These are phyloP conservation scores for Thoreauomyces humboldtii DNA, from an alignment of 192 early-diverging fungal genomes.

Conservation along the genomic window DNA sequence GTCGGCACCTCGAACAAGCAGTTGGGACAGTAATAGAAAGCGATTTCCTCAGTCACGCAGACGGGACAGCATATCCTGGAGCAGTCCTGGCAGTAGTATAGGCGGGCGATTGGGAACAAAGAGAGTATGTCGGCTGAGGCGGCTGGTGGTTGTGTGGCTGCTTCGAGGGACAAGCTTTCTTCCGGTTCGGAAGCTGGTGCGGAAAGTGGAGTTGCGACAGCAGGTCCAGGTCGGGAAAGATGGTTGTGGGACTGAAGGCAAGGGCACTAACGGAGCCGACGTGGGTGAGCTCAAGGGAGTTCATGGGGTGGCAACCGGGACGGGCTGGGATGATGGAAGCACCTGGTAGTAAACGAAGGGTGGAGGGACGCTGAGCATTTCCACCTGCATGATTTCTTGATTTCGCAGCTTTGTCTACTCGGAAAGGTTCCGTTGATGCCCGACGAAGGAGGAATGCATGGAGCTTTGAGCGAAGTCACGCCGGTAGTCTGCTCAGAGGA, in stretches of 20 bases:
- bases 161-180: neutral
- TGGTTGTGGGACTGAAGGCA: too few relatives aligned
- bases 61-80: conserved; percentile 73
- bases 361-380: conserved; percentile 4
- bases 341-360: conserved; percentile 24
- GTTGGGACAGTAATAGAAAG: conserved; percentile 91
- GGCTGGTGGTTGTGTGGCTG: neutral
- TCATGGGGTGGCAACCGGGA: neutral
- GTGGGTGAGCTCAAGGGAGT: neutral
- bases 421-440: too few relatives aligned
- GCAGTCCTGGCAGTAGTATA: conserved; percentile 92
- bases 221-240: neutral
- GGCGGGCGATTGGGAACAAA: conserved; percentile 29
- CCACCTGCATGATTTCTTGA: too few relatives aligned
- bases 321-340: neutral
- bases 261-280: conserved; percentile 8
- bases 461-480: too few relatives aligned
- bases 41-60: conserved; percentile 82
- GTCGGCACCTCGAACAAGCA: conserved; percentile 96
- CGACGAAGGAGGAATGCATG: too few relatives aligned
- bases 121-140: conserved; percentile 11
- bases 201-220: neutral
- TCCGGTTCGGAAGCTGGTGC: neutral
- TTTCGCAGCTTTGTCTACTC: too few relatives aligned
- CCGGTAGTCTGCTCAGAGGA: too few relatives aligned